phyloP scores from a whole-genome alignment of 257 asterid species.

The Lithospermum erythrorhizon region DNA sequence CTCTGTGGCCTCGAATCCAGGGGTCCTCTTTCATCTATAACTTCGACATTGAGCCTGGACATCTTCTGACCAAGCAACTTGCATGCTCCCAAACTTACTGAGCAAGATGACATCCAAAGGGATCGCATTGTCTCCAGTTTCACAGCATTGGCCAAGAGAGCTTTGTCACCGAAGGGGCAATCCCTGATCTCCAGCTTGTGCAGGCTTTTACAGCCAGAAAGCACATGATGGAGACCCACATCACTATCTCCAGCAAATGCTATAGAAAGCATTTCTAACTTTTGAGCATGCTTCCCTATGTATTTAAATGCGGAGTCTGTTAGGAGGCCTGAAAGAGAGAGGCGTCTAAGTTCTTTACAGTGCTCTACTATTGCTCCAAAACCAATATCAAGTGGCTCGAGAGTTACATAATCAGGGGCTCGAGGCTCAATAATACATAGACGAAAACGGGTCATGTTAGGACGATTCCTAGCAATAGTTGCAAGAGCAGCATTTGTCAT shows the following conservation, averaged over 20 bases:
- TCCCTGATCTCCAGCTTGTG: constrained; percentile 9
- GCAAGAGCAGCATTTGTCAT: background rate
- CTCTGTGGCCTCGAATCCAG: constrained; percentile 18
- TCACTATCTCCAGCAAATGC: constrained; percentile 21
- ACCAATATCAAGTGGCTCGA: background rate
- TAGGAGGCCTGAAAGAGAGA: constrained; percentile 18
- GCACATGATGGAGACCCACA: constrained; percentile 19
- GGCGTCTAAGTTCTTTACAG: background rate
- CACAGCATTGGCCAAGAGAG: constrained; percentile 16
- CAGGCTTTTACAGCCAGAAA: constrained; percentile 20
- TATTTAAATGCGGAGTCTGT: constrained; percentile 18
- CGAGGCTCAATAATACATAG: background rate
- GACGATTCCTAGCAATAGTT: background rate
- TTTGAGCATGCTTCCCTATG: constrained; percentile 21
- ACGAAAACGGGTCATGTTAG: background rate
- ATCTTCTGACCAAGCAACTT: constrained; percentile 15
- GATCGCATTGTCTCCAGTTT: background rate
- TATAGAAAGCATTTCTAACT: constrained; percentile 9
- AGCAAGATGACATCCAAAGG: constrained; percentile 18
- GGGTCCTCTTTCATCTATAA: background rate
- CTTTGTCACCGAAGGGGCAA: constrained; percentile 17
- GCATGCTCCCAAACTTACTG: constrained; percentile 22
- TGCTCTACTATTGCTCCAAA: background rate
- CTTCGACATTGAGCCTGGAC: constrained; percentile 15
- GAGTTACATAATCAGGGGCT: background rate